Evolutionary conservation across 805 yeast species (phyloP), one percentile per base, ranked within the genome.

Genomic region (Saccharomycopsis fermentans): DNA sequence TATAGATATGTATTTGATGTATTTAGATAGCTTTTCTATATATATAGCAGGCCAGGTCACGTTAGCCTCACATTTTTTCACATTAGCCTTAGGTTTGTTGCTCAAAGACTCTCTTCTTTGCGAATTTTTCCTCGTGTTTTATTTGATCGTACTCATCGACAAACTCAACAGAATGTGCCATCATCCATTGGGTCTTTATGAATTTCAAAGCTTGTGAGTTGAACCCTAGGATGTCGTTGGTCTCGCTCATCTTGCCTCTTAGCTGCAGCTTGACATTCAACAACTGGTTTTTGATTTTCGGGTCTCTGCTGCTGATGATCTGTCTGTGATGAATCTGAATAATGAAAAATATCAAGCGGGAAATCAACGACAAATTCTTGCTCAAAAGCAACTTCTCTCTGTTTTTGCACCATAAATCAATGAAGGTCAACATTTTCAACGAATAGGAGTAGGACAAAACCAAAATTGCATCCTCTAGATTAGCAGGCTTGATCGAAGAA

Each of bases 391-490:
- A 66, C 58, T 81, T 74, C 58, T 72, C 69, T 48, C 74, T 70
- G 29, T 73, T 73, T 57, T 68, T 67, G 40, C 94, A 81, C 89
- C 96, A 91, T 32, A 81, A 76, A 63, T 83, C 85, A 57, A 94
- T 81, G 65, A 90, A 87, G 64, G 77, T 77, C 62, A 94, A 77
- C 55, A 94, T 76, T 63, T 81, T 81, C 58, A 84, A 69, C 1
- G 91, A 84, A 70, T 84, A 86, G 11, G 96, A 89, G 67, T 92
- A 91, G 35, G 99, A 97, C 57, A 94, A 75, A 1, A 94, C 96
- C 53, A 94, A 72, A 58, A 94, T 77, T 1, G 98, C 96, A 71
- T 94, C 99, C 66, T 92, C 97, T 37, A 94, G 73, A 66, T 92
- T 96, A 0, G 95, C 80, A 0, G 96, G 81, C 65, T 80, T 86